Base-by-base conservation (phyloP, 2,329 filamentous ascomycete genomes). In the Colletotrichum musae region DNA sequence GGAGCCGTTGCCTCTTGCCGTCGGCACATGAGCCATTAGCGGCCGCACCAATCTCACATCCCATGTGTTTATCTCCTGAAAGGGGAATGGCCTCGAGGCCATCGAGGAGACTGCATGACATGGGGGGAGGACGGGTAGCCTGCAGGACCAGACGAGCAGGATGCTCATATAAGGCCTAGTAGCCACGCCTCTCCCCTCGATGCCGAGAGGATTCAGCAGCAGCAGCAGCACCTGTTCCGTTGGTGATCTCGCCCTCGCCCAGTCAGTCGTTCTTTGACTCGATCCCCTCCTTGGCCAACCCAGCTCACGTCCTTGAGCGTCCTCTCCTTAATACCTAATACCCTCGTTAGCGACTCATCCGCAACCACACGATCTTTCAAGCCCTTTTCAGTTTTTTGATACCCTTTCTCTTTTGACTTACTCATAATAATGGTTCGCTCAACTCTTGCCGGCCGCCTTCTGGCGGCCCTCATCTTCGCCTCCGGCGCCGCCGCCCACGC, bases 341-440 rank as follows among this genome's bases (percentile, higher is more conserved):
- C 51, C 51, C 41, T 54, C 28, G 26, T 26, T 36, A 21, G 18
- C 52, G 15, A 63, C 36, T 32, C 7, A 36, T 18, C 28, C 10
- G 32, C 32, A 10, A 24, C 28, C 16, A 56, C 18, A 65, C 56
- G 26, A 7, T 60, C 24, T 32, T 54, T 54, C 21, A 47, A 36
- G 21, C 43, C 28, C 28, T 48, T 21, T 36, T 63, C 69, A 26
- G 13, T 52, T 28, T 43, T 39, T 24, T 41, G 24, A 48, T 41
- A n/a, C 26, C 26, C 36, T 28, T 28, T 24, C 47, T 7, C 18
- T 6, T 18, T 50, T 24, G 24, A 18, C 28, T 15, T 32, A 45
- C 39, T 59, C 12, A 50, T n/a, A n/a, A 50, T n/a, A n/a, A 71
- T 71, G 70, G 45, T 53, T 26, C 67, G 67, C 12, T 57, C 54